Evolutionary conservation across 768 basidiomycete species (phyloP), one percentile per base, ranked within the genome.

Genomic region (Suillus tomentosus): DNA sequence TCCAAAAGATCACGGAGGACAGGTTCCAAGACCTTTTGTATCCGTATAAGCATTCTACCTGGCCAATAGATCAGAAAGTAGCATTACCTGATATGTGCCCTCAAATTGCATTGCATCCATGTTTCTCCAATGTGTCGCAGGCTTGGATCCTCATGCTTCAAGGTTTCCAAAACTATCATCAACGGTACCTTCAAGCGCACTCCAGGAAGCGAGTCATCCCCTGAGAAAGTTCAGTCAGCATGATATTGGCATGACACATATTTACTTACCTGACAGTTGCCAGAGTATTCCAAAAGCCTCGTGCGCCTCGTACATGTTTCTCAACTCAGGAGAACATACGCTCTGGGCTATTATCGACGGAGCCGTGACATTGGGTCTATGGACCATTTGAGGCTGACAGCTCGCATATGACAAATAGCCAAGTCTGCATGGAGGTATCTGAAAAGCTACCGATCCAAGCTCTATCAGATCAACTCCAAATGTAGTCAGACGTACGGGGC

Each of bases 101-200:
- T 92, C 36, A 97, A 81, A 70, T 88, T 94, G 72, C 94, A 95
- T 34, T 95, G 85, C 91, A 99, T 95, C 96, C 96, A 99, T 0
- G 95, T 95, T 75, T 99, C 96, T 14, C 92, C 93, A 39, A 92
- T 81, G 13, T 94, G 84, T 34, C 91, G 87, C 11, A 91, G 75
- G 65, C 78, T 78, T 8, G 94, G 91, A 67, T 94, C 88, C 37
- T 89, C 87, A 47, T 82, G 88, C 69, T 88, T 89, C 55, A 98
- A 76, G 0, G 89, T 87, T 71, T 96, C 95, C 58, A 99, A 77
- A 37, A 96, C 87, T 51, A 89, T 86, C 83, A 95, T 89, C 85
- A 98, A 83, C 0, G 96, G 96, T 1, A 90, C 81, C 70, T 90
- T 90, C 71, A 98, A 88, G 27, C 82, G 81, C 71, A 93, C 90